Evolutionary conservation across 2,329 filamentous ascomycete species (phyloP).

Genomic region (Nemania diffusa): DNA sequence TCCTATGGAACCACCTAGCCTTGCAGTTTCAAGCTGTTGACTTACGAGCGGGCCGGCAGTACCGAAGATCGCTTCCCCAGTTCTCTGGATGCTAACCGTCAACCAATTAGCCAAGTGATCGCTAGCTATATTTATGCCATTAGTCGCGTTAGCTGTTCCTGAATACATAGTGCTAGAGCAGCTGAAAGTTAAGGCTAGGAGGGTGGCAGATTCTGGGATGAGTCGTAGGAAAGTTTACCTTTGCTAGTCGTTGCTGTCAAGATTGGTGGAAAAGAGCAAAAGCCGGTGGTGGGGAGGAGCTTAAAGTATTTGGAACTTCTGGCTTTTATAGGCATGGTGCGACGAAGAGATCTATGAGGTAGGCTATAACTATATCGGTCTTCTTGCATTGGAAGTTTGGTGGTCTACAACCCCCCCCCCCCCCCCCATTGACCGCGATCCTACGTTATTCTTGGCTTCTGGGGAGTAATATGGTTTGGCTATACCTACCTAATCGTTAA

Average conservation of each 20-base stretch:
- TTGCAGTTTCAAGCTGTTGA: background rate
- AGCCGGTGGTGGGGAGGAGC: background rate
- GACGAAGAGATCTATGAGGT: background rate
- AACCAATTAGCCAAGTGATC: background rate
- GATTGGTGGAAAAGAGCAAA: slow-evolving; percentile 25
- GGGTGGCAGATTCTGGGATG: background rate
- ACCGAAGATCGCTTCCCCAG: background rate
- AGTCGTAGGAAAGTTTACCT: background rate
- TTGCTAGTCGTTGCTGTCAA: background rate
- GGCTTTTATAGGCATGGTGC: background rate
- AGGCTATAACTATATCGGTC: background rate
- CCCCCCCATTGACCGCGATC: background rate
- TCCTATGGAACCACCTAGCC: background rate
- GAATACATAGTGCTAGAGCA: background rate
- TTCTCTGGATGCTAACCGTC: background rate
- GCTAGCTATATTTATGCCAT: background rate
- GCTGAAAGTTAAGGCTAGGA: slow-evolving; percentile 8
- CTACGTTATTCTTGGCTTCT: background rate
- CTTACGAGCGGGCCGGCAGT: background rate
- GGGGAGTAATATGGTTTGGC: background rate
- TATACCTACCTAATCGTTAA: background rate
- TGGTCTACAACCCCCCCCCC: too few species aligned
- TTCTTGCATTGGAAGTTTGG: background rate
- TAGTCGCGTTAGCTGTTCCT: slow-evolving; percentile 2
- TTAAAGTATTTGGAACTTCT: background rate